Percentiles rank a stretch among this genome's conserved stretches.
Evolutionary conservation across 1,139 yeast species (phyloP).

Genomic region (Saccharomyces hybrid): DNA sequence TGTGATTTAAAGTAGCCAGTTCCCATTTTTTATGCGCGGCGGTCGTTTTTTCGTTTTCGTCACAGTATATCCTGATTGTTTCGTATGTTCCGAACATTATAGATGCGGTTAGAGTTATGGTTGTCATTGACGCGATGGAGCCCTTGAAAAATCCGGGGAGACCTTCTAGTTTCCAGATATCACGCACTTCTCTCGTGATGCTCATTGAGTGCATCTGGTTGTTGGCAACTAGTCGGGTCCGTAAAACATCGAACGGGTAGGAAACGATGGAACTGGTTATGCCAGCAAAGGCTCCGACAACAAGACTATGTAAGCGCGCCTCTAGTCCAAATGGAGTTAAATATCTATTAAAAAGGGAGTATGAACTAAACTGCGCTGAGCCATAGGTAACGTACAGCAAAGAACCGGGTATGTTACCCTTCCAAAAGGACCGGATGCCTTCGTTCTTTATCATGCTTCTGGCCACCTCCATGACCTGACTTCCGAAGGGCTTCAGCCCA

Average conservation of each 20-base stretch:
- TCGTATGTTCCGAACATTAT: constrained; percentile 65
- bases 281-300: constrained; percentile 78
- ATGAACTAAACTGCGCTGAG: constrained; percentile 73
- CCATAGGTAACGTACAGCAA: constrained; percentile 79
- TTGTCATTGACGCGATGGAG: constrained; percentile 50
- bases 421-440: constrained; percentile 72
- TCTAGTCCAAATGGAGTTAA: constrained; percentile 32
- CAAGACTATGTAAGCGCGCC: constrained; percentile 35
- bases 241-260: constrained; percentile 79
- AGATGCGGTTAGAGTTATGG: constrained; percentile 62
- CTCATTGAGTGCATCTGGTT: constrained; percentile 20
- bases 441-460: constrained; percentile 39
- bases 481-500: constrained; percentile 22
- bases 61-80: constrained; percentile 25
- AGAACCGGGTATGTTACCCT: constrained; percentile 92
- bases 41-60: constrained; percentile 7
- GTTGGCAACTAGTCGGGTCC: constrained; percentile 76
- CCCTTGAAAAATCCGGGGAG: constrained; percentile 56
- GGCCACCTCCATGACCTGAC: constrained; percentile 34
- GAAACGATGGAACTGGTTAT: constrained; percentile 61
- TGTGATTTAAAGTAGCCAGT: constrained; percentile 43
- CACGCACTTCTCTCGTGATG: constrained; percentile 32
- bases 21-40: constrained; percentile 2
- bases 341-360: constrained; percentile 45
- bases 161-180: constrained; percentile 46